Base-by-base conservation (phyloP, 2,329 filamentous ascomycete species). In the Neocatenulostroma microsporum region DNA sequence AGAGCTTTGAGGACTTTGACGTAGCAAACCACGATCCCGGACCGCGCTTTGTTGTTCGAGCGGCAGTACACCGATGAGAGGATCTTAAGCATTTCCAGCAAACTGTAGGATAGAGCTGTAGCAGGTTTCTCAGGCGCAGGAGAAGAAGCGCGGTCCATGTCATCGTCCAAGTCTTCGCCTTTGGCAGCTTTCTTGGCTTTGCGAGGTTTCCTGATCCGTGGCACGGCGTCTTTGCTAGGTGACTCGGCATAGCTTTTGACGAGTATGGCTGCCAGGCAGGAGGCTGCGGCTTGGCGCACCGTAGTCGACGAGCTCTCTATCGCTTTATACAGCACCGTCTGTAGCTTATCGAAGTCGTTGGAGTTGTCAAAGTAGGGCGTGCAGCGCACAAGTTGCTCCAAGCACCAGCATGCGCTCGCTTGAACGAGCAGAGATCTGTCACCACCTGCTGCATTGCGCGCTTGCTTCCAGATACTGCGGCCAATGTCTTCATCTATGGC, bases 381-480 rank as follows among this genome's bases (percentile, higher is more conserved):
- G 43, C 74, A 68, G 39, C 74, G 79, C 15, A 83, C 66, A 32
- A 96, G 66, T 37, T 78, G 70, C 54, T 83, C 81, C 44, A 98
- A 64, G 56, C 85, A 93, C 47, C 78, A 78, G 53, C 84, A 93
- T 7, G 85, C 83, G 39, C 78, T 76, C 12, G 82, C 74, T 57
- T 94, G 78, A 6, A 89, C 87, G 21, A 94, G 71, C 3, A 78
- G 72, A 3, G 86, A 84, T 62, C 91, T 96, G 61, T 98, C 93
- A 41, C 71, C 72, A 0, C 78, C 72, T 19, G 82, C 82, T 49
- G 82, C 74, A 60, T 73, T 85, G 45, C 91, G 79, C 18, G 80
- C 82, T 58, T 89, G 84, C 62, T 95, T 98, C 86, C 87, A 96
- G 12, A 93, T 76, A 58, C 95, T 88, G 54, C 87, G 78, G n/a